A percentile compares a stretch with the other conserved stretches of the same genome.
Evolutionary conservation across 441 rosid genomes (phyloP).

Genomic region (Biscutella laevigata): DNA sequence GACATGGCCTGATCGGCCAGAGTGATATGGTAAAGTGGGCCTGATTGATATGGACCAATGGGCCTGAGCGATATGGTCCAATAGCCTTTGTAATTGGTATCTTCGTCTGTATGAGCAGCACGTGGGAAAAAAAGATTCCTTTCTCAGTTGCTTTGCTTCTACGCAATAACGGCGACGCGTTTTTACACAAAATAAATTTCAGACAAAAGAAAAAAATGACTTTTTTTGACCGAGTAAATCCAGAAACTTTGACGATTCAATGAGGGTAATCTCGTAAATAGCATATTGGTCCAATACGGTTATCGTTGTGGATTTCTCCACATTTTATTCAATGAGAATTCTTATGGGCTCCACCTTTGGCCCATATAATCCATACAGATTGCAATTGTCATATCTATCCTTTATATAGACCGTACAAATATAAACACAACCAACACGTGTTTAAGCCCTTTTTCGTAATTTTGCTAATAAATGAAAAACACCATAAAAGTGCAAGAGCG

Average conservation of each 20-base stretch:
- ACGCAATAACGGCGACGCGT: conserved; percentile 24
- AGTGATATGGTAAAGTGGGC: too few relatives aligned
- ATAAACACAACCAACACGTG: not conserved
- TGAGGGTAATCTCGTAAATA: conserved; percentile 1
- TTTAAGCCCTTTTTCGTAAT: conserved; percentile 6
- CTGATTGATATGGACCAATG: too few relatives aligned
- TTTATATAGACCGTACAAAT: not conserved
- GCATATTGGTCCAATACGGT: not conserved
- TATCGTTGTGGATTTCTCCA: conserved; percentile 26
- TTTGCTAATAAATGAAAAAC: not conserved
- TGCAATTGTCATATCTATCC: conserved; percentile 30
- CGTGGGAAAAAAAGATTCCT: too few relatives aligned
- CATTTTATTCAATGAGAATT: conserved; percentile 15
- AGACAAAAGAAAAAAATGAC: not conserved
- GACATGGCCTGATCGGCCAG: too few relatives aligned
- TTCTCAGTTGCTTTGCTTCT: too few relatives aligned
- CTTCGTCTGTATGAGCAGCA: too few relatives aligned
- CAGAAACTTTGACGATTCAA: conserved; percentile 6
- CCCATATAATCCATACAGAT: conserved; percentile 26
- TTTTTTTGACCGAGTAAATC: not conserved
- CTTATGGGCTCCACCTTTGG: conserved; percentile 28
- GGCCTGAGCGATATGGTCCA: too few relatives aligned
- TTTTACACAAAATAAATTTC: not conserved
- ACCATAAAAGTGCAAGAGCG: conserved; percentile 26
- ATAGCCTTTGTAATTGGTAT: too few relatives aligned